These are phyloP conservation scores for Fusarium robinianum DNA, from an alignment of 2,329 filamentous ascomycete species.

Conservation along the genomic window DNA sequence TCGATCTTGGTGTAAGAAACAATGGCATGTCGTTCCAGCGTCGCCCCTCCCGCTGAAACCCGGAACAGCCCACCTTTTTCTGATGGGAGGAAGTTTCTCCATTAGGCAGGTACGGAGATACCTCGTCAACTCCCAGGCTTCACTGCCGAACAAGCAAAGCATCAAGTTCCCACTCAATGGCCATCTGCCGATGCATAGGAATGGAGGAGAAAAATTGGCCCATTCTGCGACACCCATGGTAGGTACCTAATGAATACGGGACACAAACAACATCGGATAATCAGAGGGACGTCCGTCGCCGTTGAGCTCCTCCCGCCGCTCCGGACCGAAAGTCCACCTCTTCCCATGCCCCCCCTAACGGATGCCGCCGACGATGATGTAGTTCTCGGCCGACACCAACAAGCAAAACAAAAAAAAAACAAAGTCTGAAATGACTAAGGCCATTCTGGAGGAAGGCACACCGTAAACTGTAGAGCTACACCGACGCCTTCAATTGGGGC, in stretches of 20 bases:
- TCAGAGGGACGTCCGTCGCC: conserved; percentile 16
- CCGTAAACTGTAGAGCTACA: conserved; percentile 1
- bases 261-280: conserved; percentile 20
- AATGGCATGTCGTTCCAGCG: conserved; percentile 6
- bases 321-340: conserved; percentile 5
- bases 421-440: conserved; percentile 12
- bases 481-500: too few relatives aligned
- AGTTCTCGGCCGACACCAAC: conserved; percentile 30
- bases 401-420: conserved; percentile 9
- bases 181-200: conserved; percentile 18
- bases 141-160: conserved; percentile 24
- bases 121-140: conserved; percentile 12
- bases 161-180: conserved; percentile 9
- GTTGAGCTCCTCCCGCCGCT: conserved; percentile 3
- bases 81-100: too few relatives aligned
- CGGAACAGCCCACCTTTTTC: conserved; percentile 28
- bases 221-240: conserved; percentile 1
- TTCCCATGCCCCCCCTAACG: conserved; percentile 12
- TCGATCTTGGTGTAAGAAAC: conserved; percentile 5
- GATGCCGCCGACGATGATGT: conserved; percentile 37
- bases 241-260: background rate
- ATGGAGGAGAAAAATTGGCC: conserved; percentile 8
- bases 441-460: conserved; percentile 1
- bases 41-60: conserved; percentile 26
- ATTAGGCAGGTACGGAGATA: conserved; percentile 10